Evolutionary conservation across 192 early-diverging fungal genomes (phyloP).

Genomic region (Lobulomyces angularis): DNA sequence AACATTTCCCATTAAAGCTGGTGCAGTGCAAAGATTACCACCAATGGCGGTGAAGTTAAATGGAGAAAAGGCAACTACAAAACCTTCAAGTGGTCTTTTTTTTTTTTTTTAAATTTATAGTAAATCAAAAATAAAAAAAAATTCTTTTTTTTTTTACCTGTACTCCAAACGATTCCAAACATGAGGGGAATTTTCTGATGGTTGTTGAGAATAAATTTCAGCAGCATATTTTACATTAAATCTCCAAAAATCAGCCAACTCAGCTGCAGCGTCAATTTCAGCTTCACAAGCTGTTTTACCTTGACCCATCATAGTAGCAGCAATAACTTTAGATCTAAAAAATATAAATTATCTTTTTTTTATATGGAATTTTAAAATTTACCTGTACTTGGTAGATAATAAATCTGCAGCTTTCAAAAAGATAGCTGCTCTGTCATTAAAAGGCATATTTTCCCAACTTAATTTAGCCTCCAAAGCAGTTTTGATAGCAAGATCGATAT

Average conservation of each 20-base stretch:
- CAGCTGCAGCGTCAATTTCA: constrained; percentile 95
- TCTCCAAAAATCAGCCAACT: constrained; percentile 86
- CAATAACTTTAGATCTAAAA: constrained; percentile 62
- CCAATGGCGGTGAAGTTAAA: constrained; percentile 99
- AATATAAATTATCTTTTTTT: not conserved
- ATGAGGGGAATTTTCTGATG: constrained; percentile 67
- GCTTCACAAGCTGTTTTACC: constrained; percentile 99
- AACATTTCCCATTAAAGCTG: constrained; percentile 92
- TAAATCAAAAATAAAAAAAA: no score
- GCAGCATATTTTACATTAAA: constrained; percentile 88
- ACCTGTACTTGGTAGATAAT: constrained; percentile 77
- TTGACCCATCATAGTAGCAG: constrained; percentile 95
- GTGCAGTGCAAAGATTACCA: constrained; percentile 83
- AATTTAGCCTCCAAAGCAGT: constrained; percentile 71
- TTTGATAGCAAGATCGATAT: constrained; percentile 68
- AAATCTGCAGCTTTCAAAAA: constrained; percentile 98
- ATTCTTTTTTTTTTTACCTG: no score
- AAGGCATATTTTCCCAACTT: constrained; percentile 84
- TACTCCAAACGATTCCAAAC: constrained; percentile 95
- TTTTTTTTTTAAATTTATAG: no score
- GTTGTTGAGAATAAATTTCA: constrained; percentile 88
- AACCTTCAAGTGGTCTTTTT: constrained; percentile 95
- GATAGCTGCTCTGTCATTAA: constrained; percentile 87
- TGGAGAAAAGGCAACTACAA: constrained; percentile 91
- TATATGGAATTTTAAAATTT: constrained; percentile 8